Evolutionary conservation across 2,329 filamentous ascomycete genomes (phyloP).

Genomic region (Calonectria pseudoturangicola): DNA sequence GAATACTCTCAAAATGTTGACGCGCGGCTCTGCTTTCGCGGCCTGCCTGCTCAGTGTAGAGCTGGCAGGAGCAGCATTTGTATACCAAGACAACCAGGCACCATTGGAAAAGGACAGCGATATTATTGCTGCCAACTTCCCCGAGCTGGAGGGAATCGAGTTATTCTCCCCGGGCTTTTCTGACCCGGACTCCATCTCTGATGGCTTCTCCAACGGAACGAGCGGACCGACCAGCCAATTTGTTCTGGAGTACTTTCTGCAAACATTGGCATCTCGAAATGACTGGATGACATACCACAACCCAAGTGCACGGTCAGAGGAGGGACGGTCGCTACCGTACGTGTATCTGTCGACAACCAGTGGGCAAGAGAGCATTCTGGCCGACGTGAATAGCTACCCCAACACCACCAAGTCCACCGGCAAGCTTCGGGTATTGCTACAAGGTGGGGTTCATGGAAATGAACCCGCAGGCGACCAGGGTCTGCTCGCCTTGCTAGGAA

Average conservation of each 20-base stretch:
- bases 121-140: conserved; percentile 15
- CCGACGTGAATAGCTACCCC: conserved; percentile 11
- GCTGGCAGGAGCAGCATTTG: not conserved
- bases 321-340: conserved; percentile 50
- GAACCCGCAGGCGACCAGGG: conserved; percentile 55
- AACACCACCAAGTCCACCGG: conserved; percentile 44
- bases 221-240: conserved; percentile 12
- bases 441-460: conserved; percentile 56
- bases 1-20: not conserved
- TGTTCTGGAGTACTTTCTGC: conserved; percentile 47
- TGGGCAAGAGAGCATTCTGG: not conserved
- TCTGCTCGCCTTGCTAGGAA: conserved; percentile 53
- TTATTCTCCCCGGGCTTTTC: conserved; percentile 3
- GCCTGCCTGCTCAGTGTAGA: conserved; percentile 7
- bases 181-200: not conserved
- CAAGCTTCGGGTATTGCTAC: conserved; percentile 55
- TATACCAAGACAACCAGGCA: conserved; percentile 15
- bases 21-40: not conserved
- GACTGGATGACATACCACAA: conserved; percentile 51
- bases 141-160: conserved; percentile 2
- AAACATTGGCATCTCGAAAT: conserved; percentile 47
- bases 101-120: conserved; percentile 7
- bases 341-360: conserved; percentile 42
- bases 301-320: conserved; percentile 49
- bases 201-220: conserved; percentile 11